Evolutionary conservation across 1,284 basidiomycete species (phyloP), one percentile per base, ranked within the genome.

Genomic region (Rhizoctonia solani): DNA sequence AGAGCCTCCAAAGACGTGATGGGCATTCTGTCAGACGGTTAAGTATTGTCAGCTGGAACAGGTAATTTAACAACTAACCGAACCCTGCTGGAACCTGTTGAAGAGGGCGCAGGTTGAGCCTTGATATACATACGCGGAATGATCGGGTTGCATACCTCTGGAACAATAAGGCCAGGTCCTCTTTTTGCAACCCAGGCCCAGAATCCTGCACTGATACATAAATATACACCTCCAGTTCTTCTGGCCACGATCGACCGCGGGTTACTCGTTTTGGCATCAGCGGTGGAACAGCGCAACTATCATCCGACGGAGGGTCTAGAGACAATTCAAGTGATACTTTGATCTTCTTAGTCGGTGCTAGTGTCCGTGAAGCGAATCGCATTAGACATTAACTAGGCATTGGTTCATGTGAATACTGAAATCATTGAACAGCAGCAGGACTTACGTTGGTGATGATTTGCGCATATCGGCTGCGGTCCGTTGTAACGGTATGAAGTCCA

Each of bases 151-250:
- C 49, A 68, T 69, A 72, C 61, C 73, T 44, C 47, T 73, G 68
- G 42, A 72, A 73, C 23, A 72, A 54, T 25, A 73, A 54, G 2
- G 68, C 59, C 13, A 74, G 55, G 53, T 73, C 74, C 19, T 71
- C 73, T 11, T 72, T 72, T 23, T 73, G 70, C n/a, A 74, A 47
- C 0, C 74, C 74, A 23, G 74, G 74, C 1, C 74, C 74, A 9
- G 74, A 74, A 50, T 74, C 74, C 56, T 71, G 58, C 14, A 74
- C 74, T 1, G 73, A 66, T n/a, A 74, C 68, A 47, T 71, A 74
- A 25, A 74, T 47, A 54, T 70, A 74, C 13, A 74, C 65, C 0
- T 37, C 19, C 3, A 25, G 66, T 13, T 52, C 47, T 4, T 55
- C 49, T 14, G 29, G 53, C 21, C 41, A 41, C n/a, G 49, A 65